A percentile compares a stretch with the other conserved stretches of the same genome.
Conservation (phyloP, 202 grass and related monocot species). For the Bolboschoenoplectus hybrid region DNA sequence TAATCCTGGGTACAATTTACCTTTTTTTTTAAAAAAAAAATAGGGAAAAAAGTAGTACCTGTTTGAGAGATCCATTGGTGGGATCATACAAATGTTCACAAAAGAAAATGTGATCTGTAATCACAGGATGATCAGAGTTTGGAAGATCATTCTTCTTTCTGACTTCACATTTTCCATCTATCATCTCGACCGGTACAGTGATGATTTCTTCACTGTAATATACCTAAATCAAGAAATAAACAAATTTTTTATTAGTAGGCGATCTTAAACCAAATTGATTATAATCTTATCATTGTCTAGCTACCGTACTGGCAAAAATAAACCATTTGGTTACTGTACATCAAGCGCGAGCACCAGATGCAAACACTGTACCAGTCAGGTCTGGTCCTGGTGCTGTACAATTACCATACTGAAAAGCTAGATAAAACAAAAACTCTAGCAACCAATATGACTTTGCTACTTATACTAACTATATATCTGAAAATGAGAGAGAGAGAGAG, state of each 20-base stretch:
- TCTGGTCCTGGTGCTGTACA: neutral
- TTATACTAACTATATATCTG: constrained; percentile 4
- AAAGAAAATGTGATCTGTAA: constrained; percentile 89
- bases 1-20: neutral
- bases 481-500: constrained; percentile 18
- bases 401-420: neutral
- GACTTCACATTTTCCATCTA: constrained; percentile 95
- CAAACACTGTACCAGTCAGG: neutral
- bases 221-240: constrained; percentile 58
- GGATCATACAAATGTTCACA: constrained; percentile 89
- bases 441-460: neutral
- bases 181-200: constrained; percentile 71
- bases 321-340: neutral
- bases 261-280: neutral
- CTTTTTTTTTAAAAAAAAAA: neutral
- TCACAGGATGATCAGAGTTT: constrained; percentile 67
- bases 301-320: constrained; percentile 11
- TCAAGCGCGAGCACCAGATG: neutral
- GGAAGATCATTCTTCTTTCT: constrained; percentile 71
- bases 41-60: constrained; percentile 52
- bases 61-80: constrained; percentile 83
- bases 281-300: constrained; percentile 7
- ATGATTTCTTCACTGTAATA: constrained; percentile 93
- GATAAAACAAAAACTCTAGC: neutral
- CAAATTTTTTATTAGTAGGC: constrained; percentile 30